Base-by-base conservation (phyloP, 148 eudicot genomes). In the Drosera capensis region DNA sequence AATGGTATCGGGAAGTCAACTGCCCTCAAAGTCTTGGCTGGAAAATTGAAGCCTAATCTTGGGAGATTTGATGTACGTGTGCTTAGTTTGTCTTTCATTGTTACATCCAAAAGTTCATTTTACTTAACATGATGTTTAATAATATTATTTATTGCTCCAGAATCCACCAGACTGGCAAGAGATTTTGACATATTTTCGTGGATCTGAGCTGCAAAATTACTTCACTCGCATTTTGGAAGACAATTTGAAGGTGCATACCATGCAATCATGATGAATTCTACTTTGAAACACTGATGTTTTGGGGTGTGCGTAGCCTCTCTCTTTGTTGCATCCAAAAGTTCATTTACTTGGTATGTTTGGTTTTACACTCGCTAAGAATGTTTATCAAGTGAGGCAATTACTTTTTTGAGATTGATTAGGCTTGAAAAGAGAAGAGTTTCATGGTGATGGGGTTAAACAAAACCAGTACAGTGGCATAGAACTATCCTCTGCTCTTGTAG, bases 1-100 rank as follows among this genome's bases (percentile, higher is more conserved):
- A 90, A 90, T 68, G 99, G 99, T 16, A 90, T 90, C 70, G 99
- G 99, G 48, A 90, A 90, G 57, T 84, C 95, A 23, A 90, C 99
- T 45, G 95, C 95, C 16, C 95, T 90, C n/a, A 80, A 90, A 76
- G 99, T 90, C 45, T 69, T 90, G 72, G 95, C 99, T 48, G 95
- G 99, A 55, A 85, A 85, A 48, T 57, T 90, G 65, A 90, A 90
- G 55, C 99, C 99, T 25, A 90, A 90, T 64, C 54, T 90, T 54
- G 95, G 99, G 16, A 81, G 95, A 50, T 90, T 90, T 64, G 71
- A 52, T 55, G 96, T 86, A 81, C n/a, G n/a, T n/a, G n/a, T n/a
- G n/a, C 25, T 43, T 18, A 18, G 35, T 40, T 43, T 39, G 8
- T 6, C 52, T 14, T 7, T 3, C 48, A 20, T 16, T 39, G 17